phyloP scores from a whole-genome alignment of 2,329 filamentous ascomycete genomes.

The Aureobasidium sp. region DNA sequence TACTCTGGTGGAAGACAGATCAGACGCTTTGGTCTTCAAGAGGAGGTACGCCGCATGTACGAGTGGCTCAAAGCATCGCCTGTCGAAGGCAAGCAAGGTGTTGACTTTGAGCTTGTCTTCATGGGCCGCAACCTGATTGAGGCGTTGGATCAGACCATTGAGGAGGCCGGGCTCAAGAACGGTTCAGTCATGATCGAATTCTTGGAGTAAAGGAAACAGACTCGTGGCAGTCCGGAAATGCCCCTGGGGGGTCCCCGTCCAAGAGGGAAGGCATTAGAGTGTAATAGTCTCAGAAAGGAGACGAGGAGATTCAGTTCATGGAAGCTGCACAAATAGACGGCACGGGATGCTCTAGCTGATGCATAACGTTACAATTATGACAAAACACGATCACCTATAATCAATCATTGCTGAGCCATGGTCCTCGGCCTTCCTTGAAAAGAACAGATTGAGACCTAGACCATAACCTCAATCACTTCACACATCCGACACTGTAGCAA shows the following conservation, averaged over 20 bases:
- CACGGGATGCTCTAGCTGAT: background rate
- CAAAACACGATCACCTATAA: background rate
- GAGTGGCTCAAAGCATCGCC: conserved; percentile 94
- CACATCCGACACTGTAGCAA: background rate
- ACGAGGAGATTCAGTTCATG: too few relatives aligned
- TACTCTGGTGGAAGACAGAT: conserved; percentile 80
- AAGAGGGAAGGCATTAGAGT: too few relatives aligned
- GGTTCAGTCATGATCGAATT: conserved; percentile 95
- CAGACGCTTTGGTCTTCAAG: conserved; percentile 68
- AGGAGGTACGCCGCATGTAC: conserved; percentile 75
- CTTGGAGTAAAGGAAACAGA: conserved; percentile 16
- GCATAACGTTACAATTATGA: conserved; percentile 2
- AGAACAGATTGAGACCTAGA: background rate
- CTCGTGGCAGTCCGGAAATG: background rate
- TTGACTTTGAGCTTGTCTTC: conserved; percentile 78
- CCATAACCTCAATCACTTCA: background rate
- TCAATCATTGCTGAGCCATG: background rate
- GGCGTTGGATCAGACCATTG: conserved; percentile 60
- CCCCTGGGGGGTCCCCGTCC: background rate
- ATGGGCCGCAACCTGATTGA: conserved; percentile 83
- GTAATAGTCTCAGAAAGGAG: background rate
- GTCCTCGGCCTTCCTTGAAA: too few relatives aligned
- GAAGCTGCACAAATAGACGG: background rate
- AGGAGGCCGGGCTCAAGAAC: conserved; percentile 78
- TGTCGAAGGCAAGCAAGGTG: conserved; percentile 66